Percentiles rank a stretch among this genome's conserved stretches.
Evolutionary conservation across 208 protist genomes (phyloP).

Genomic region (Leishmania tarentolae): DNA sequence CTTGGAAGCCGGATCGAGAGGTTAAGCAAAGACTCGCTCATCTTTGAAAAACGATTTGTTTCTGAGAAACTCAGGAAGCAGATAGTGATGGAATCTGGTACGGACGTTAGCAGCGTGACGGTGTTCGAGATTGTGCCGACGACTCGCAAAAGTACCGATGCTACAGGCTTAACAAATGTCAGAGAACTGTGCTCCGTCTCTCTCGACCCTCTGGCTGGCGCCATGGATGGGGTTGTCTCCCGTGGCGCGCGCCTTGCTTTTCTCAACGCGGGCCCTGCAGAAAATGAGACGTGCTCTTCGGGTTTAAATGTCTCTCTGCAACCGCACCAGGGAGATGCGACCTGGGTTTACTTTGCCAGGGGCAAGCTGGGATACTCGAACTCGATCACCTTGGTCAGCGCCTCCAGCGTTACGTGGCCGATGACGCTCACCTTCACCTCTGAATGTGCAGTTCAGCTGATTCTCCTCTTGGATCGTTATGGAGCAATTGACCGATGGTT

Average conservation of each 20-base stretch:
- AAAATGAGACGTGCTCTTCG: constrained; percentile 3
- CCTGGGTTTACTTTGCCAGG: constrained; percentile 2
- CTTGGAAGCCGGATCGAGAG: constrained; percentile 12
- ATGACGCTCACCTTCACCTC: constrained; percentile 26
- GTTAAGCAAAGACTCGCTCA: constrained; percentile 26
- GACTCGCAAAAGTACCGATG: not conserved
- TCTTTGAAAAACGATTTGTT: constrained; percentile 17
- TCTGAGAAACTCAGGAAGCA: constrained; percentile 5
- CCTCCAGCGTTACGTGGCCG: constrained; percentile 24
- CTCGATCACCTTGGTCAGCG: constrained; percentile 18
- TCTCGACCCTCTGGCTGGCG: constrained; percentile 38
- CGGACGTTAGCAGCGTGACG: constrained; percentile 29
- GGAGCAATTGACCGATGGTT: constrained; percentile 58
- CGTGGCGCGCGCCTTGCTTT: constrained; percentile 28
- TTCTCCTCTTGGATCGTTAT: constrained; percentile 44
- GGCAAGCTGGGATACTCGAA: constrained; percentile 6
- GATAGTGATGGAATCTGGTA: constrained; percentile 44
- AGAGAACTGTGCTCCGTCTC: constrained; percentile 23
- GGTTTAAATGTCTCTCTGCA: constrained; percentile 13
- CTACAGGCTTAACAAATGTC: not conserved
- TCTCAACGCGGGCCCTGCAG: constrained; percentile 1
- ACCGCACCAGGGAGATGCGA: not conserved
- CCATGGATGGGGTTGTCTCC: constrained; percentile 29
- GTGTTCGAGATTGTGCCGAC: constrained; percentile 45
- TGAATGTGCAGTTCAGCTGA: constrained; percentile 41